Evolutionary conservation across 1,139 yeast species (phyloP).

Genomic region (Debaryomyces robertsiae): DNA sequence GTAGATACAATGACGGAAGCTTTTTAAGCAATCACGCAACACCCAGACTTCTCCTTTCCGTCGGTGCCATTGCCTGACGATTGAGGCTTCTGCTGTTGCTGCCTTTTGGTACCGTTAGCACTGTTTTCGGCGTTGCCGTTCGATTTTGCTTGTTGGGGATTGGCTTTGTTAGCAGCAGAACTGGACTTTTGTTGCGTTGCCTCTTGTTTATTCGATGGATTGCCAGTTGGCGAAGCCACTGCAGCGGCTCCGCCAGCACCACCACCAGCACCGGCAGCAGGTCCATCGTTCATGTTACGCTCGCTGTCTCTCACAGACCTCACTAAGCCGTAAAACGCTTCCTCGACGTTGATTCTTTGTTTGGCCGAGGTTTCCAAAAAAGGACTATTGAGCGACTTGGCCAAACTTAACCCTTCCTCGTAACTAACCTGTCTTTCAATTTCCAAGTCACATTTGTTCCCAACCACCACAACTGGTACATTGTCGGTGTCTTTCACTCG

Average conservation of each 20-base stretch:
- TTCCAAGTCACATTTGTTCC: constrained; percentile 62
- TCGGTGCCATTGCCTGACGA: constrained; percentile 17
- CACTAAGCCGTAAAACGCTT: constrained; percentile 79
- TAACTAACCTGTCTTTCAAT: constrained; percentile 80
- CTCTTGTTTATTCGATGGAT: constrained; percentile 1
- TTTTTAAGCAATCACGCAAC: constrained; percentile 46
- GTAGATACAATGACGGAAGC: not conserved
- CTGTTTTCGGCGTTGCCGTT: constrained; percentile 9
- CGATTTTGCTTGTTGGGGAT: not conserved
- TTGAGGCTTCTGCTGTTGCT: constrained; percentile 18
- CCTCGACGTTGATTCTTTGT: constrained; percentile 91
- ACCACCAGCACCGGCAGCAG: constrained; percentile 16
- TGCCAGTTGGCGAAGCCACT: not conserved
- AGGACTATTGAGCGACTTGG: constrained; percentile 72
- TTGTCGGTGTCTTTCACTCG: constrained; percentile 79
- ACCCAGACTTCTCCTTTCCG: constrained; percentile 44
- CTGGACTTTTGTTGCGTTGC: constrained; percentile 10
- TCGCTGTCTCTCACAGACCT: constrained; percentile 49
- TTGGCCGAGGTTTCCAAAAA: constrained; percentile 94
- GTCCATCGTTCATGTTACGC: constrained; percentile 13
- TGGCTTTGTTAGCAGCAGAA: constrained; percentile 12
- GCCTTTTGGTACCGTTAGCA: constrained; percentile 14
- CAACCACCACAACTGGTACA: constrained; percentile 75
- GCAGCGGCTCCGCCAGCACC: constrained; percentile 18
- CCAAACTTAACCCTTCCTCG: constrained; percentile 80